Conservation (phyloP, 1,139 yeast genomes). For the Pichia sp. region DNA sequence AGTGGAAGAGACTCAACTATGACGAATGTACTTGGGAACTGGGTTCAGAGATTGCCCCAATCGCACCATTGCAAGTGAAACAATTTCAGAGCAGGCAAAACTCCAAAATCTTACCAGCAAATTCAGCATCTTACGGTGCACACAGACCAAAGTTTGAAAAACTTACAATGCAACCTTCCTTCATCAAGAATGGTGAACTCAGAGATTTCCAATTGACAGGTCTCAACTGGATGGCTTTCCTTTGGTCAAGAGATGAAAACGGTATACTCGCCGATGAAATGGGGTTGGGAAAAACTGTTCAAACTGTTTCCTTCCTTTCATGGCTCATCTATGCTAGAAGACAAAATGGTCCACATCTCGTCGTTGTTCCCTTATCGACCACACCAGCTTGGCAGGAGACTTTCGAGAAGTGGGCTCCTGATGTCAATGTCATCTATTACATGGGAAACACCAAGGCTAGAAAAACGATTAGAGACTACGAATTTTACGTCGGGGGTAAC, state of each 20-base stretch:
- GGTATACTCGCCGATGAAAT: slow-evolving; percentile 98
- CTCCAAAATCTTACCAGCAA: slow-evolving; percentile 77
- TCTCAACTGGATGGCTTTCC: slow-evolving; percentile 98
- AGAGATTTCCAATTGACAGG: slow-evolving; percentile 98
- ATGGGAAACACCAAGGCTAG: slow-evolving; percentile 90
- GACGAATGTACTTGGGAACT: slow-evolving; percentile 98
- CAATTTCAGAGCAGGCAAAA: slow-evolving; percentile 75
- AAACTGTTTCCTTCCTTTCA: slow-evolving; percentile 87
- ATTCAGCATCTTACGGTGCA: slow-evolving; percentile 69
- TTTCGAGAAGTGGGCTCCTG: slow-evolving; percentile 97
- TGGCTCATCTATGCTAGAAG: slow-evolving; percentile 93
- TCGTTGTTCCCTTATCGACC: slow-evolving; percentile 94
- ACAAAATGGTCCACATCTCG: slow-evolving; percentile 94
- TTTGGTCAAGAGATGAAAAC: slow-evolving; percentile 96
- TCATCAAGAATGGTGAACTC: slow-evolving; percentile 84
- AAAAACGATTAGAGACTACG: slow-evolving; percentile 73
- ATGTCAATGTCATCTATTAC: slow-evolving; percentile 83
- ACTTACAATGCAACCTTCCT: slow-evolving; percentile 77
- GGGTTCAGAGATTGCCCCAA: slow-evolving; percentile 76
- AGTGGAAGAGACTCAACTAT: slow-evolving; percentile 90
- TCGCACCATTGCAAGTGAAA: slow-evolving; percentile 80
- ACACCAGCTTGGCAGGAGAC: slow-evolving; percentile 99
- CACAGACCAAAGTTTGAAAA: slow-evolving; percentile 89
- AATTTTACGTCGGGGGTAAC: slow-evolving; percentile 56
- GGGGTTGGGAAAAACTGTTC: slow-evolving; percentile 99